Conservation (phyloP, 2,329 filamentous ascomycete genomes). For the Colletotrichum sp. region DNA sequence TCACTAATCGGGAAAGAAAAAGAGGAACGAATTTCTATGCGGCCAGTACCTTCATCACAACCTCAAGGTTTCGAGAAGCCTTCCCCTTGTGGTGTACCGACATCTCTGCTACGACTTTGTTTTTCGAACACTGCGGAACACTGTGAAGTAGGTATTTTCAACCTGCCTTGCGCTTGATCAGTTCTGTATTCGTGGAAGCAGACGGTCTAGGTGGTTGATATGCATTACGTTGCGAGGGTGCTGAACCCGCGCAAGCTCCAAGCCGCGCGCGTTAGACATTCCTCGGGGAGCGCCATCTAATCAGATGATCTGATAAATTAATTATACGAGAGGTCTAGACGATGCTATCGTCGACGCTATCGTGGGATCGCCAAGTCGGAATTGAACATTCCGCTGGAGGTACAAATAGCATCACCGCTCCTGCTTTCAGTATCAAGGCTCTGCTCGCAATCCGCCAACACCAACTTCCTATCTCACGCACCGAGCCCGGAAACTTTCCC, state of each 20-base stretch:
- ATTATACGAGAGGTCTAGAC: fast-evolving
- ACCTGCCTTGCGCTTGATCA: too few relatives aligned
- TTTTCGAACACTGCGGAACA: too few relatives aligned
- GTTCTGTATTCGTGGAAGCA: too few relatives aligned
- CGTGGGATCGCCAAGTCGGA: neutral
- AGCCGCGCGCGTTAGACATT: neutral
- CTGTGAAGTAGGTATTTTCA: too few relatives aligned
- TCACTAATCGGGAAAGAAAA: too few relatives aligned
- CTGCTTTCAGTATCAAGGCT: neutral
- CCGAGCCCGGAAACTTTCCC: neutral
- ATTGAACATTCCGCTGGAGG: neutral
- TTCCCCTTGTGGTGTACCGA: too few relatives aligned
- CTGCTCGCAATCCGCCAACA: too few relatives aligned
- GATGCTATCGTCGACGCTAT: neutral
- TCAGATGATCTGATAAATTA: neutral
- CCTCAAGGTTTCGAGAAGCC: too few relatives aligned
- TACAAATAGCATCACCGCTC: neutral
- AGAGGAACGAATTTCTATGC: too few relatives aligned
- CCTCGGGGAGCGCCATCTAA: neutral
- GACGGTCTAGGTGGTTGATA: fast-evolving
- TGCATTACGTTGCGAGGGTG: fast-evolving
- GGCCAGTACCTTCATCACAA: too few relatives aligned
- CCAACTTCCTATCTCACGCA: too few relatives aligned
- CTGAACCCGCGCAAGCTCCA: neutral
- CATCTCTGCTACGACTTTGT: too few relatives aligned